Evolutionary conservation across 2,329 filamentous ascomycete species (phyloP).

Genomic region (Bimuria novae-zelandiae): DNA sequence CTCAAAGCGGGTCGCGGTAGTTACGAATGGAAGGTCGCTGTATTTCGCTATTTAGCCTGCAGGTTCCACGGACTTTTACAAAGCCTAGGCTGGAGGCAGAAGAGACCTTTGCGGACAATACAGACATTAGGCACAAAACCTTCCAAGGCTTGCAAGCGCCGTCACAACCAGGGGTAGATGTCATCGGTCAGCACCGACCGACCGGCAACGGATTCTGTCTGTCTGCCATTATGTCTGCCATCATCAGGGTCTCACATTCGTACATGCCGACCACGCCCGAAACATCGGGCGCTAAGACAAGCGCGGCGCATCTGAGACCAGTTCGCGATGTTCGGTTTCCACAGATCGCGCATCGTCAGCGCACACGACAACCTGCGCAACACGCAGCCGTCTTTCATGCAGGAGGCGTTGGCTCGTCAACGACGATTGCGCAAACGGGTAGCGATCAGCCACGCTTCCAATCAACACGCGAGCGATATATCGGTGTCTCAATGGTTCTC

Average conservation of each 20-base stretch:
- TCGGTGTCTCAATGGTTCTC: constrained; percentile 24
- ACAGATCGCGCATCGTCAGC: not conserved
- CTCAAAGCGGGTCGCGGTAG: not conserved
- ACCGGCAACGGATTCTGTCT: no score
- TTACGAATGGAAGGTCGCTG: constrained; percentile 1
- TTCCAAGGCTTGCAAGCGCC: not conserved
- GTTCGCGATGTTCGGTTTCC: not conserved
- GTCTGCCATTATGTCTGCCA: no score
- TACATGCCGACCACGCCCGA: constrained; percentile 2
- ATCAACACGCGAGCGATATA: constrained; percentile 19
- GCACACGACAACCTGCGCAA: constrained; percentile 8
- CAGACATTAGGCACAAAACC: not conserved
- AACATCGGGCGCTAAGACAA: constrained; percentile 1
- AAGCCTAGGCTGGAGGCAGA: no score
- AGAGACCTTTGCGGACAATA: no score
- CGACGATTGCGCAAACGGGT: constrained; percentile 17
- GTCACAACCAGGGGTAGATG: not conserved
- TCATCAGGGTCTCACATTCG: not conserved
- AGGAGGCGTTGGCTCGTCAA: constrained; percentile 9
- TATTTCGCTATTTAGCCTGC: not conserved
- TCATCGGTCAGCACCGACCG: not conserved
- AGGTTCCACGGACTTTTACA: no score
- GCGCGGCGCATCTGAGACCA: not conserved
- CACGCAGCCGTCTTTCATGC: constrained; percentile 1
- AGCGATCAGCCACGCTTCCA: constrained; percentile 16